phyloP scores from a whole-genome alignment of 176 grass and related monocot species.

The Otatea glauca region DNA sequence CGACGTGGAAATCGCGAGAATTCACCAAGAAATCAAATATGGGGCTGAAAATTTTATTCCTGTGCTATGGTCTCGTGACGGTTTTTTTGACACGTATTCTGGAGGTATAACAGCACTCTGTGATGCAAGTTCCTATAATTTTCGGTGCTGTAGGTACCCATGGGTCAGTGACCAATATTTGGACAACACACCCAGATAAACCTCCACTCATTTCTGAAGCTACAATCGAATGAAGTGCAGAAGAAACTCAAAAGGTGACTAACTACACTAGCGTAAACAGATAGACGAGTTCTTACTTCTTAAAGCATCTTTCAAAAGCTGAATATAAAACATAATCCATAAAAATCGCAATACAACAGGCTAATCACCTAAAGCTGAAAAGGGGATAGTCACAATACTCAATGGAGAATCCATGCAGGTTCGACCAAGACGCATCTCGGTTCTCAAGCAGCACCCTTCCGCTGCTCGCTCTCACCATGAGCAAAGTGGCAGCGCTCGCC shows the following conservation, averaged over 20 bases:
- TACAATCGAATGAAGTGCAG: background rate
- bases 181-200: background rate
- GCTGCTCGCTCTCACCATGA: slow-evolving; percentile 77
- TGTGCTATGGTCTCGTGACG: background rate
- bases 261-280: slow-evolving; percentile 28
- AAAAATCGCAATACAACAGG: slow-evolving; percentile 40
- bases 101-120: background rate
- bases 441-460: slow-evolving; percentile 56
- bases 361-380: slow-evolving; percentile 38
- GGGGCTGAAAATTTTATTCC: slow-evolving; percentile 1
- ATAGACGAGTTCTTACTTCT: background rate
- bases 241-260: slow-evolving; percentile 4
- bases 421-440: slow-evolving; percentile 1
- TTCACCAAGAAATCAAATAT: background rate
- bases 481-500: slow-evolving; percentile 89
- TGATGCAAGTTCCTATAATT: background rate
- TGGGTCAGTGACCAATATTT: background rate
- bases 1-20: slow-evolving; percentile 21
- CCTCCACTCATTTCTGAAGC: background rate
- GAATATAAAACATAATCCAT: slow-evolving; percentile 24
- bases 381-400: slow-evolving; percentile 41
- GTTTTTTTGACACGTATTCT: background rate
- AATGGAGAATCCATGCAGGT: background rate
- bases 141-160: background rate
- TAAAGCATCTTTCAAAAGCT: slow-evolving; percentile 13